Base-by-base conservation (phyloP, 768 basidiomycete species). In the Butyriboletus loyo region DNA sequence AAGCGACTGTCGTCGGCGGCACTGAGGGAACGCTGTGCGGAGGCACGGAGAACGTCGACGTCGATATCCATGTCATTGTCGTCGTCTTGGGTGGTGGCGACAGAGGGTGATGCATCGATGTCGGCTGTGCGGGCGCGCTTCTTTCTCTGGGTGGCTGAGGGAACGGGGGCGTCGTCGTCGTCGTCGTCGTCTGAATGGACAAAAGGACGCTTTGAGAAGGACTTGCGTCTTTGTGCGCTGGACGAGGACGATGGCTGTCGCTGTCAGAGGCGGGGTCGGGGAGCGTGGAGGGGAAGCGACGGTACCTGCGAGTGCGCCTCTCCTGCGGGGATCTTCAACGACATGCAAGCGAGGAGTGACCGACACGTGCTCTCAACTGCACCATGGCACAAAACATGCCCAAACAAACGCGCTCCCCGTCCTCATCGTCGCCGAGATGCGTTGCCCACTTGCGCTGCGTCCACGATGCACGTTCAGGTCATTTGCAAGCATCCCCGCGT, bases 161-260 rank as follows among this genome's bases (percentile, higher is more conserved):
- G 80, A n/a, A 78, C 80, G 65, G 87, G 86, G 38, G 61, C 67
- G 17, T 61, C 65, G 27, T 58, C 66, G 11, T 72, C 66, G 22
- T 58, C 66, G 15, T 72, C 72, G 34, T 67, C 63, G 27, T 71
- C 71, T 64, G 58, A 80, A 75, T 49, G 75, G 37, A 69, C 40
- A 13, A 69, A 50, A 25, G 53, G 58, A 2, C 68, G 68, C 31
- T 71, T 69, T 17, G 59, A 55, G 22, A 22, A 24, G 7, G 53
- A 35, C 46, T 55, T 69, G 46, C 58, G 65, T 44, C 54, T 52
- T n/a, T 43, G 41, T 43, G 27, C 41, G 27, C 27, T 44, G 39
- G 49, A 46, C 38, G 57, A 54, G 30, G 57, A 32, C 27, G 63
- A 53, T 28, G 62, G 52, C 66, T 69, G 55, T 30, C 42, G 46